Evolutionary conservation across 164 flowering plant species (phyloP).

Genomic region (Berberis vulgaris): DNA sequence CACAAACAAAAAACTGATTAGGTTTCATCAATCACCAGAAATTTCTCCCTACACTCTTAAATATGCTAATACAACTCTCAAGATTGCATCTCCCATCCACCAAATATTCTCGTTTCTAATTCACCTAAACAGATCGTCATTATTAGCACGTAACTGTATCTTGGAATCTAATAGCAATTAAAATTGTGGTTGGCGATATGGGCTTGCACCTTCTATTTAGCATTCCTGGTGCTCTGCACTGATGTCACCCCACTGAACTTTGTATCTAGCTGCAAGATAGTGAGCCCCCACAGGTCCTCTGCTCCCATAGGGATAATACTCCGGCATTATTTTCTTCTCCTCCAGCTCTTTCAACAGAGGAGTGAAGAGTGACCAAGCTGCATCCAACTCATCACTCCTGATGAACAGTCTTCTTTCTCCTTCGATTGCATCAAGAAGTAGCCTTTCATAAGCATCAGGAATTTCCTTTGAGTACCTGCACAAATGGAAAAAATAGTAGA

Average conservation of each 20-base stretch:
- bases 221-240: constrained; percentile 6
- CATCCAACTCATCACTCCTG: constrained; percentile 88
- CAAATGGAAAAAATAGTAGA: no score
- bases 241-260: constrained; percentile 74
- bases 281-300: constrained; percentile 84
- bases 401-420: constrained; percentile 81
- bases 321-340: constrained; percentile 61
- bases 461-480: constrained; percentile 56
- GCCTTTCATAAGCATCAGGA: constrained; percentile 82
- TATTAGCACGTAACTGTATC: no score
- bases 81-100: no score
- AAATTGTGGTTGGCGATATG: not conserved
- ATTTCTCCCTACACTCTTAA: no score
- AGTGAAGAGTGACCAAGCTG: constrained; percentile 84
- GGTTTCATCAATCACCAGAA: no score
- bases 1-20: no score
- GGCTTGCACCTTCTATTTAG: not conserved
- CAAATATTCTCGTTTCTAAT: no score
- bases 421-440: constrained; percentile 74
- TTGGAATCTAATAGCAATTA: no score
- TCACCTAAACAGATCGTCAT: no score
- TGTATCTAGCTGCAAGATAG: constrained; percentile 76
- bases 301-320: constrained; percentile 73
- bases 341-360: constrained; percentile 76
- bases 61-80: no score